Evolutionary conservation across 164 flowering plant genomes (phyloP), one percentile per base, ranked within the genome.

Genomic region (Pachysandra terminalis): DNA sequence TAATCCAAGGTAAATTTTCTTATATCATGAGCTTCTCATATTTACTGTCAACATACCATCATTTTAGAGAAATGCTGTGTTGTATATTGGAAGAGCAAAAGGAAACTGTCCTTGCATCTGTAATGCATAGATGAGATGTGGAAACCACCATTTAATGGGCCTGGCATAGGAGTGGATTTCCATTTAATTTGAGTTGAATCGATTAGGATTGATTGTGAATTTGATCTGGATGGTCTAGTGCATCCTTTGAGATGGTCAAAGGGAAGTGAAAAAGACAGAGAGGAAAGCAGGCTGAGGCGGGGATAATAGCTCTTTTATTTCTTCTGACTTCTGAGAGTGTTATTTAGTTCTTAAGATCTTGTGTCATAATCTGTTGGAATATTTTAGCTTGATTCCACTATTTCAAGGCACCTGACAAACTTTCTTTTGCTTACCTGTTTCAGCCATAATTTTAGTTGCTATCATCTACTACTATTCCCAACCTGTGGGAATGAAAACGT

Each of bases 381-480:
- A 35, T 24, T 49, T 49, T 52, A 63, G 16, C 49, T 16, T 66
- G 21, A 52, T 26, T 25, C 62, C 27, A 68, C 32, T 12, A 27
- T 40, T 48, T 69, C 23, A 19, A 21, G 59, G 19, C 32, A 64
- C 69, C 65, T 68, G 65, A 67, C 66, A 56, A 19, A 40, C 17
- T 65, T 64, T 55, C 28, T 66, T 70, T 59, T 78, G 26, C 71
- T 71, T 77, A 19, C 37, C 52, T 78, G 57, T 76, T 77, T 63
- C 94, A 91, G 99, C 87, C 66, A 72, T 95, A 70, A 80, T 90
- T 60, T 77, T 95, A 61, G 93, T 95, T 74, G 87, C 86, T 67
- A 75, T 88, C 23, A 87, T 90, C 71, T 89, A 92, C 76, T 90
- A 92, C 59, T 89, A 71, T 74, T 91, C 98, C 49, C 91, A 75